A percentile compares a stretch with the other conserved stretches of the same genome.
phyloP scores from a whole-genome alignment of 768 basidiomycete genomes.

The Lactarius deliciosus region DNA sequence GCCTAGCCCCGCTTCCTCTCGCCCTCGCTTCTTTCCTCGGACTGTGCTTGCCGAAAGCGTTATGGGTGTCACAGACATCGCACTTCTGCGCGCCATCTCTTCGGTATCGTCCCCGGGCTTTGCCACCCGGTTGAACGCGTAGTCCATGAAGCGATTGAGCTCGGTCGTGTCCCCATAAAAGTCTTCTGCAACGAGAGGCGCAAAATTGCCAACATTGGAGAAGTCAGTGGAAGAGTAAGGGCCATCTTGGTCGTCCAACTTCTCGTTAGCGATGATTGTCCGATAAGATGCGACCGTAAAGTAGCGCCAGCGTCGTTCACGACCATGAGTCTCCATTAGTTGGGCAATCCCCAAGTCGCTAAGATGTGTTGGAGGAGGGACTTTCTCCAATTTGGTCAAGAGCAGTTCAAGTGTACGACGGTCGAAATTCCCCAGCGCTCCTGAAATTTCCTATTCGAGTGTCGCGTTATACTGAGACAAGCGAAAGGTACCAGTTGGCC shows the following conservation, averaged over 20 bases:
- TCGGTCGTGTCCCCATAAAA: conserved; percentile 54
- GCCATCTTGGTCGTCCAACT: conserved; percentile 52
- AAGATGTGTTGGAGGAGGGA: conserved; percentile 66
- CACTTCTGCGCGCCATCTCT: conserved; percentile 28
- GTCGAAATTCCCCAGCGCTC: conserved; percentile 67
- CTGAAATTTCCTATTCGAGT: conserved; percentile 56
- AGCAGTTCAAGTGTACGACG: conserved; percentile 82
- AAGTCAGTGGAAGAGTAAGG: conserved; percentile 50
- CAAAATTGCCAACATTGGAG: conserved; percentile 54
- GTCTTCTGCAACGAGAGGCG: conserved; percentile 40
- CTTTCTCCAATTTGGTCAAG: conserved; percentile 64
- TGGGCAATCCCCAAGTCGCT: conserved; percentile 67
- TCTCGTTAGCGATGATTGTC: conserved; percentile 59
- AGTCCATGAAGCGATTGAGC: conserved; percentile 50
- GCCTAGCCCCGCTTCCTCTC: conserved; percentile 33
- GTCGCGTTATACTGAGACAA: background rate
- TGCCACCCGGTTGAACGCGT: conserved; percentile 39
- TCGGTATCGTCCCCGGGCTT: conserved; percentile 9
- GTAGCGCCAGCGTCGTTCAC: conserved; percentile 85
- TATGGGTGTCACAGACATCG: conserved; percentile 24
- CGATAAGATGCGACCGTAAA: conserved; percentile 73
- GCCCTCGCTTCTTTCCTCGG: conserved; percentile 38
- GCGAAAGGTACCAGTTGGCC: conserved; percentile 22
- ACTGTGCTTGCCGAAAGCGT: conserved; percentile 34
- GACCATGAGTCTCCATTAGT: conserved; percentile 77